phyloP scores from a whole-genome alignment of 257 asterid genomes.

The Nicotiana noctiflora region DNA sequence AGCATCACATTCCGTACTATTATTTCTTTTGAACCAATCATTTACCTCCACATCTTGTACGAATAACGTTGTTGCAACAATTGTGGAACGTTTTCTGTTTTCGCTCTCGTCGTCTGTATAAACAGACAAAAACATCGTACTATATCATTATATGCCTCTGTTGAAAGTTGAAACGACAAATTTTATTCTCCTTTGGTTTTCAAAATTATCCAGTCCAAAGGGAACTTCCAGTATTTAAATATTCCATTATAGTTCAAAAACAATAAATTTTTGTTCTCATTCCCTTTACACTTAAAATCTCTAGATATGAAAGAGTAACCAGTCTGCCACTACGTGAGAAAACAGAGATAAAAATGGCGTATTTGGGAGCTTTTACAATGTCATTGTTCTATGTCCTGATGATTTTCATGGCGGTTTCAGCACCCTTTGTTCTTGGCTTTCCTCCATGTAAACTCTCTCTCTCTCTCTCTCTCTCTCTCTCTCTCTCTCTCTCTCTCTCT shows the following conservation, averaged over 20 bases:
- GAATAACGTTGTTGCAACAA: background rate
- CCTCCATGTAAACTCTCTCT: background rate
- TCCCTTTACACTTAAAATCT: too few species aligned
- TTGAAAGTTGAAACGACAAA: background rate
- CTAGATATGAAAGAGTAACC: too few species aligned
- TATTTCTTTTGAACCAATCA: background rate
- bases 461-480: background rate
- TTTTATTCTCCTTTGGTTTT: background rate
- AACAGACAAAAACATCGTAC: background rate
- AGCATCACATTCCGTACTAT: background rate
- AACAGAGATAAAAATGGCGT: too few species aligned
- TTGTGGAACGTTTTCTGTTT: background rate
- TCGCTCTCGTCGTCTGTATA: background rate
- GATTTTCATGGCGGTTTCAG: too few species aligned
- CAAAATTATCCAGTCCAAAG: background rate
- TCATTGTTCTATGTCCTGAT: too few species aligned
- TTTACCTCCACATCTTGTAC: background rate
- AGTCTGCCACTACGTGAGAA: too few species aligned
- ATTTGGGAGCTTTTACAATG: too few species aligned
- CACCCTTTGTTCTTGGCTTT: slow-evolving; percentile 6
- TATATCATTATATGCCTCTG: background rate
- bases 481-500: background rate
- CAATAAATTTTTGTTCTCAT: background rate
- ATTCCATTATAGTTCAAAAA: background rate
- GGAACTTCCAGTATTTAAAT: background rate